A percentile compares a stretch with the other conserved stretches of the same genome.
Evolutionary conservation across 2,329 filamentous ascomycete species (phyloP).

Genomic region (Metarhizium brunneum): DNA sequence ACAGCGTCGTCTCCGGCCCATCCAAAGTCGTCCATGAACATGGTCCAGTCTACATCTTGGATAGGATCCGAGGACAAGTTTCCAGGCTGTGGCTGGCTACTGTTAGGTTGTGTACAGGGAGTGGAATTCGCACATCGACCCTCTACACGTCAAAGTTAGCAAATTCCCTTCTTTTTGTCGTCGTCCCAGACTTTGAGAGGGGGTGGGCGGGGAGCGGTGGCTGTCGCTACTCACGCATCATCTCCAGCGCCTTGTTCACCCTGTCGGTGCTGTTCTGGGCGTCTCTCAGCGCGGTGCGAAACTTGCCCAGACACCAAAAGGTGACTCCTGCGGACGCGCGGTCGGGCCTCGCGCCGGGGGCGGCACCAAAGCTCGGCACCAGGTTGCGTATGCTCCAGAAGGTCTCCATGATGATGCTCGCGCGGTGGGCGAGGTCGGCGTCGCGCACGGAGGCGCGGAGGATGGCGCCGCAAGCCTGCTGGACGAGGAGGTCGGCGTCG

Average conservation of each 20-base stretch:
- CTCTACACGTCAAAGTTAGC: neutral
- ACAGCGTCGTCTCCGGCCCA: constrained; percentile 26
- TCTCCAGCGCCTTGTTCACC: constrained; percentile 20
- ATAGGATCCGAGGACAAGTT: constrained; percentile 23
- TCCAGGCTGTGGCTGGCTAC: constrained; percentile 12
- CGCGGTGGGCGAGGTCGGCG: constrained; percentile 37
- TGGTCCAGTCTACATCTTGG: constrained; percentile 39
- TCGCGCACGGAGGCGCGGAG: constrained; percentile 37
- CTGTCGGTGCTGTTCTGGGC: constrained; percentile 23
- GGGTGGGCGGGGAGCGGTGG: neutral
- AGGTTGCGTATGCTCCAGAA: constrained; percentile 34
- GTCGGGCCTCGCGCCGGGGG: constrained; percentile 31
- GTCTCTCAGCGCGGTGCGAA: constrained; percentile 32
- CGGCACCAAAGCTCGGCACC: constrained; percentile 29
- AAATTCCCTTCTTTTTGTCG: too few relatives aligned
- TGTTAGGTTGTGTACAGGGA: constrained; percentile 4
- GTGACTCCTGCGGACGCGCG: constrained; percentile 39
- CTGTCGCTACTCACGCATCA: constrained; percentile 17
- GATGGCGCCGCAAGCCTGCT: constrained; percentile 25
- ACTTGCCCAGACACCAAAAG: constrained; percentile 39
- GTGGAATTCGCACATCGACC: constrained; percentile 1
- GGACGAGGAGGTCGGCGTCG: constrained; percentile 21
- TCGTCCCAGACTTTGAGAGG: too few relatives aligned
- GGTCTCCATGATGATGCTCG: constrained; percentile 36
- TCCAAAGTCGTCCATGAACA: constrained; percentile 41